Conservation (phyloP, 2,329 filamentous ascomycete genomes). For the Monosporascus sp. region DNA sequence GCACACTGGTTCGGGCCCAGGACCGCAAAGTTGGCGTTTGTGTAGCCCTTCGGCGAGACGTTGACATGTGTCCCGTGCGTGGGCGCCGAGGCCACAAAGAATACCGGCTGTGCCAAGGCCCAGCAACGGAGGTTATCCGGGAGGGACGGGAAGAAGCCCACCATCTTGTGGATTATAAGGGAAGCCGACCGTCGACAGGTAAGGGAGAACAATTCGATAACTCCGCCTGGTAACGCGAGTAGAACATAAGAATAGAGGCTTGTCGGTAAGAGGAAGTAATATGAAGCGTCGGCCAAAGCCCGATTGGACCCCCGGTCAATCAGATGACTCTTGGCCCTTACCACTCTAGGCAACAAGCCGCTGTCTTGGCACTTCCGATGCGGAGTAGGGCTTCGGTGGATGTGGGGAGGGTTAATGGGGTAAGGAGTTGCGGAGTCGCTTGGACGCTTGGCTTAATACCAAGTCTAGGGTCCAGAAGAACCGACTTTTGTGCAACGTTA, state of each 20-base stretch:
- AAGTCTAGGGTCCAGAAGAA: background rate
- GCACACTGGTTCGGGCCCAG: slow-evolving; percentile 4
- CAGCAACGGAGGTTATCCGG: slow-evolving; percentile 39
- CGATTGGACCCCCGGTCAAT: background rate
- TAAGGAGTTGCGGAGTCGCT: background rate
- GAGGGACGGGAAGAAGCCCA: slow-evolving; percentile 30
- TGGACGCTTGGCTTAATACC: background rate
- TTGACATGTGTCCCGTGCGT: slow-evolving; percentile 49
- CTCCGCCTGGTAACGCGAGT: background rate
- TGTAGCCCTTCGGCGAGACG: slow-evolving; percentile 48
- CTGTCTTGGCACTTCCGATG: background rate
- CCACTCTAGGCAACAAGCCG: background rate
- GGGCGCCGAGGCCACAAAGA: slow-evolving; percentile 53
- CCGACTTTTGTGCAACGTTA: background rate
- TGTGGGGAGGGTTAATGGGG: background rate
- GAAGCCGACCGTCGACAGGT: background rate
- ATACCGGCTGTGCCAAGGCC: slow-evolving; percentile 46
- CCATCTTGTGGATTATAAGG: background rate
- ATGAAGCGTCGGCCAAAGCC: too few species aligned
- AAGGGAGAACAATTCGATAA: background rate
- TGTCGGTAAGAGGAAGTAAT: too few species aligned
- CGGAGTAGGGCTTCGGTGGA: background rate
- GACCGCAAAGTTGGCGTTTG: slow-evolving; percentile 4
- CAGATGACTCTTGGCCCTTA: background rate
- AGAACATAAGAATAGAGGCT: too few species aligned